phyloP scores from a whole-genome alignment of 2,329 filamentous ascomycete genomes.

The Neopestalotiopsis sp. region DNA sequence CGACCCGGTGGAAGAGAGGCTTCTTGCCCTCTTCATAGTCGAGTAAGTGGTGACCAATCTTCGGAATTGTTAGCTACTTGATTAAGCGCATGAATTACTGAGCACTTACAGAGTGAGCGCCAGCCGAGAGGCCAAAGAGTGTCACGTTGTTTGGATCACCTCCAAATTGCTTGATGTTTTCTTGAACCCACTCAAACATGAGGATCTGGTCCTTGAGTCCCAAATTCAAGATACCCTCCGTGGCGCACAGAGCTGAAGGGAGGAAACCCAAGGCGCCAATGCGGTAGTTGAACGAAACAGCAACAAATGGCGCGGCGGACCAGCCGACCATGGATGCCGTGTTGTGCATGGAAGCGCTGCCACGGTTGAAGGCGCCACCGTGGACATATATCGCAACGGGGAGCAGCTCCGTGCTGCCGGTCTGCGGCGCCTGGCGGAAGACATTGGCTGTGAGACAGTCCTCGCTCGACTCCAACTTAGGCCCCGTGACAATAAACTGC shows the following conservation, averaged over 20 bases:
- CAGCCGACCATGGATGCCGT: slow-evolving; percentile 57
- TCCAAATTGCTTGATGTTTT: slow-evolving; percentile 58
- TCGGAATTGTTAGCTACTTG: background rate
- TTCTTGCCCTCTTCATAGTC: slow-evolving; percentile 39
- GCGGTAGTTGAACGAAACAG: slow-evolving; percentile 55
- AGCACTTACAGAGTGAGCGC: slow-evolving; percentile 52
- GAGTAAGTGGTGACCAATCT: slow-evolving; percentile 63
- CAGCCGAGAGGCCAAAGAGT: slow-evolving; percentile 53
- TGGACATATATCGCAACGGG: slow-evolving; percentile 49
- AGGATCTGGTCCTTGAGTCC: slow-evolving; percentile 59
- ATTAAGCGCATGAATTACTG: background rate
- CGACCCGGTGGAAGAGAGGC: slow-evolving; percentile 41
- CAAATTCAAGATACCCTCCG: slow-evolving; percentile 60
- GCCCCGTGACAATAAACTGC: slow-evolving; percentile 25
- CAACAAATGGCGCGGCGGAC: slow-evolving; percentile 48
- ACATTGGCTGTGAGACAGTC: slow-evolving; percentile 34
- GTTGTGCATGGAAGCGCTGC: slow-evolving; percentile 47
- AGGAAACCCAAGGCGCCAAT: slow-evolving; percentile 66
- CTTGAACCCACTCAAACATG: slow-evolving; percentile 57
- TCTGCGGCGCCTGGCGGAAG: slow-evolving; percentile 25
- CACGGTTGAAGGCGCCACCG: slow-evolving; percentile 51
- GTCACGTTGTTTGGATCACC: slow-evolving; percentile 56
- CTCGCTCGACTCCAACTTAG: slow-evolving; percentile 27
- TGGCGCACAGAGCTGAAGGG: slow-evolving; percentile 51
- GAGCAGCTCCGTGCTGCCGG: slow-evolving; percentile 22